Percentiles rank a stretch among this genome's conserved stretches.
phyloP scores from a whole-genome alignment of 2,329 filamentous ascomycete species.

The Coniochaeta sp. region DNA sequence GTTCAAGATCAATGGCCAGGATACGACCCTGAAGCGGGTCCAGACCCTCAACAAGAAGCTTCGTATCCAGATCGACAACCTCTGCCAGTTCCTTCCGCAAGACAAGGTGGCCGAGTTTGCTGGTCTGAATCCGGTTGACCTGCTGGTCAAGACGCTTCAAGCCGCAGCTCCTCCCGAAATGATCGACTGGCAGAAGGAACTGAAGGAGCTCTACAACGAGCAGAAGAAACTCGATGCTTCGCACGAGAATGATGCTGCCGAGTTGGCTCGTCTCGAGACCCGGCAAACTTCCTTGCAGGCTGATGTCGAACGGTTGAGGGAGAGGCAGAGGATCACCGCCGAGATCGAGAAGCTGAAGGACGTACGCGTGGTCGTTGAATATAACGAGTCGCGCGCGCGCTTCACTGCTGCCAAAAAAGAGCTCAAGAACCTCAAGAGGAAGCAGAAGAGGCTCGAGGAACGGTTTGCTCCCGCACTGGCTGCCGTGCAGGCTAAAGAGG shows the following conservation, averaged over 20 bases:
- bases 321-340: constrained; percentile 62
- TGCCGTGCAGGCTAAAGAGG: constrained; percentile 62
- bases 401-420: constrained; percentile 44
- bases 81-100: constrained; percentile 95
- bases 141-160: constrained; percentile 79
- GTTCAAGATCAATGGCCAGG: constrained; percentile 70
- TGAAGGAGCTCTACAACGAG: constrained; percentile 63
- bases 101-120: constrained; percentile 95
- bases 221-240: constrained; percentile 59
- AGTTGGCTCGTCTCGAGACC: constrained; percentile 59
- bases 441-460: constrained; percentile 53
- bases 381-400: constrained; percentile 16
- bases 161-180: constrained; percentile 81
- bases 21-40: constrained; percentile 55
- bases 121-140: constrained; percentile 69
- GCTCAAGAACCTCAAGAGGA: constrained; percentile 41
- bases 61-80: constrained; percentile 92
- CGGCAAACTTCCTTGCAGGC: constrained; percentile 69
- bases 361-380: constrained; percentile 36
- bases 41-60: constrained; percentile 61
- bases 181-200: constrained; percentile 65
- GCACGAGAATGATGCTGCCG: constrained; percentile 52
- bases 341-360: constrained; percentile 59
- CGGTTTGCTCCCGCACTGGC: constrained; percentile 59
- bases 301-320: constrained; percentile 76